These are phyloP conservation scores for Globisporangium recalcitrans DNA, from an alignment of 352 stramenopile genomes.

Conservation along the genomic window DNA sequence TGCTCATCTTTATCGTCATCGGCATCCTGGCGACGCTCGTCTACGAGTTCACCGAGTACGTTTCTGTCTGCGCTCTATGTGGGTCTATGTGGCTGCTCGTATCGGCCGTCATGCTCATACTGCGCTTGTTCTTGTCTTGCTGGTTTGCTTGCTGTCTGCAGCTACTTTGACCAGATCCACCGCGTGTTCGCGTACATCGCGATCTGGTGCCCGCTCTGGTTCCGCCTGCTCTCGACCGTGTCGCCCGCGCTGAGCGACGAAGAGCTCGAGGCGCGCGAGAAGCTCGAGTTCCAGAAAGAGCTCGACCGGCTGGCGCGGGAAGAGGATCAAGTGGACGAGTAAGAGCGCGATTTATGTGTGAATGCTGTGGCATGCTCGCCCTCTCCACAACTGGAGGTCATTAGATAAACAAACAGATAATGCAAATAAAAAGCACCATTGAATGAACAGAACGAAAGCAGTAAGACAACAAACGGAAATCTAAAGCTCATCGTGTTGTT, in stretches of 20 bases:
- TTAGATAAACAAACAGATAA: not conserved
- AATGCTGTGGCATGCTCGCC: not conserved
- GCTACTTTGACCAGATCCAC: conserved; percentile 68
- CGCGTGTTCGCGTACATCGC: conserved; percentile 69
- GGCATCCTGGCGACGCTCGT: conserved; percentile 58
- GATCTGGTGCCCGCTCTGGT: conserved; percentile 82
- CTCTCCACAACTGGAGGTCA: not conserved
- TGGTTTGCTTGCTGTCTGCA: conserved; percentile 10
- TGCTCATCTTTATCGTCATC: conserved; percentile 63
- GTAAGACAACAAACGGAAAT: conserved; percentile 4
- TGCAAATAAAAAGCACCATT: not conserved
- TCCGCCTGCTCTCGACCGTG: conserved; percentile 62
- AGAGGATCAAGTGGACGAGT: conserved; percentile 37
- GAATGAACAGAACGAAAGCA: not conserved
- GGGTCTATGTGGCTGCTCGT: not conserved
- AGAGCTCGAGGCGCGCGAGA: conserved; percentile 44
- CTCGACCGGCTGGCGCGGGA: conserved; percentile 39
- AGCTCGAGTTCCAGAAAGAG: conserved; percentile 41
- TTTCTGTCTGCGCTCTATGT: not conserved
- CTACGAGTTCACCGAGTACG: conserved; percentile 67
- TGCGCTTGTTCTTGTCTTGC: not conserved
- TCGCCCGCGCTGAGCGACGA: conserved; percentile 58
- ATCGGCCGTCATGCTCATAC: not conserved
- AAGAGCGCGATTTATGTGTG: conserved; percentile 1
- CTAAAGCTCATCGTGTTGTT: conserved; percentile 5